Evolutionary conservation across 306 rosid species (phyloP).

Genomic region (Inga leiocalycina): DNA sequence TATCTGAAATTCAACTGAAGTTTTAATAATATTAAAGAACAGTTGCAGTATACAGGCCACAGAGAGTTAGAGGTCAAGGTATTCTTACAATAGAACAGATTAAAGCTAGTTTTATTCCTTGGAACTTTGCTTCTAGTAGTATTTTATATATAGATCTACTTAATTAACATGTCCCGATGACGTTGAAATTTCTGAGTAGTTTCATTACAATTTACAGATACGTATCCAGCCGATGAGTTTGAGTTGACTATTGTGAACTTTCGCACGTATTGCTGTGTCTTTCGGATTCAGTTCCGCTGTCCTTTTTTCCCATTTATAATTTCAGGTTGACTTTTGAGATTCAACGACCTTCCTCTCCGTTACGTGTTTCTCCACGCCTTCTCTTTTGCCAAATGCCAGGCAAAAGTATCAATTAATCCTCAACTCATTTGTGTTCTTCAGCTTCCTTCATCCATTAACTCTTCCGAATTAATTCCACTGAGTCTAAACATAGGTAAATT

Average conservation of each 20-base stretch:
- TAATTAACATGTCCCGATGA: too few relatives aligned
- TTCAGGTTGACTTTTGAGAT: not conserved
- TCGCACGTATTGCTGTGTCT: not conserved
- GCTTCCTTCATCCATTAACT: not conserved
- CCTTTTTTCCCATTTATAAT: not conserved
- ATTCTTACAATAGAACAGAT: not conserved
- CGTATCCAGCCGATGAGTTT: not conserved
- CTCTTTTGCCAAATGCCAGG: not conserved
- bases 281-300: not conserved
- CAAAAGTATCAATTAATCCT: not conserved
- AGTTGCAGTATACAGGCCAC: not conserved
- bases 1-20: not conserved
- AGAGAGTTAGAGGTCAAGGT: not conserved
- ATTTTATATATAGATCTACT: not conserved
- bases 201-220: not conserved
- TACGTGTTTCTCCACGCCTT: not conserved
- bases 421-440: not conserved
- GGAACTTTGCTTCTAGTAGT: not conserved
- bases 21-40: not conserved
- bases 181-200: not conserved
- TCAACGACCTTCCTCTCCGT: not conserved
- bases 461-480: not conserved
- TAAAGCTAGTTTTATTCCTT: not conserved
- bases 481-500: not conserved
- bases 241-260: slow-evolving; percentile 10